A percentile compares a stretch with the other conserved stretches of the same genome.
These are phyloP conservation scores for Kwoniella sp. DNA, from an alignment of 768 basidiomycete species.

Conservation along the genomic window DNA sequence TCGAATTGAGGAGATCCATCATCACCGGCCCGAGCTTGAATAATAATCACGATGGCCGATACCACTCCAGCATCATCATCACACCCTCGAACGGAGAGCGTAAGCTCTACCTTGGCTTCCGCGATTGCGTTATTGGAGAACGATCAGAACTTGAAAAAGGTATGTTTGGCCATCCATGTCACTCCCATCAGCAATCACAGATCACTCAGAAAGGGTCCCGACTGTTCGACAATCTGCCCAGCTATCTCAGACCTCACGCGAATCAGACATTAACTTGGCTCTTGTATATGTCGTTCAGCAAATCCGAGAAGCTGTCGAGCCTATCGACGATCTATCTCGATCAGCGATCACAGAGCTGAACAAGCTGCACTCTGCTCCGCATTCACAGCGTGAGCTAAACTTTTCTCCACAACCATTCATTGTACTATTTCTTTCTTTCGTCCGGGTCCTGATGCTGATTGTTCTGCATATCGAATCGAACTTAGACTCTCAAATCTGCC, in stretches of 20 bases:
- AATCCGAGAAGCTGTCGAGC: conserved; percentile 47
- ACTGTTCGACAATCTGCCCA: too few relatives aligned
- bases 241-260: too few relatives aligned
- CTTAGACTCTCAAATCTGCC: conserved; percentile 40
- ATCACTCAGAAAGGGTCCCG: too few relatives aligned
- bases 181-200: too few relatives aligned
- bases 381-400: conserved; percentile 42
- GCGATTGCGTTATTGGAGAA: conserved; percentile 44
- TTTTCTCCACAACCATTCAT: too few relatives aligned
- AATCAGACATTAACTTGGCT: too few relatives aligned
- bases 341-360: conserved; percentile 41
- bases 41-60: background rate
- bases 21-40: too few relatives aligned
- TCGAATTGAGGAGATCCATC: too few relatives aligned
- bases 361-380: conserved; percentile 36
- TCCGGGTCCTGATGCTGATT: too few relatives aligned
- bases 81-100: conserved; percentile 18
- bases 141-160: conserved; percentile 48
- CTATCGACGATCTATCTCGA: conserved; percentile 43
- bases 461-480: too few relatives aligned
- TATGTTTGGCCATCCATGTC: conserved; percentile 13
- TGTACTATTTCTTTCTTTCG: too few relatives aligned
- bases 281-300: too few relatives aligned
- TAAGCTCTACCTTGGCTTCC: conserved; percentile 21
- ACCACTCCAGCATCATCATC: background rate